These are phyloP conservation scores for Nakazawaea wickerhamii DNA, from an alignment of 805 yeast genomes.

Conservation along the genomic window DNA sequence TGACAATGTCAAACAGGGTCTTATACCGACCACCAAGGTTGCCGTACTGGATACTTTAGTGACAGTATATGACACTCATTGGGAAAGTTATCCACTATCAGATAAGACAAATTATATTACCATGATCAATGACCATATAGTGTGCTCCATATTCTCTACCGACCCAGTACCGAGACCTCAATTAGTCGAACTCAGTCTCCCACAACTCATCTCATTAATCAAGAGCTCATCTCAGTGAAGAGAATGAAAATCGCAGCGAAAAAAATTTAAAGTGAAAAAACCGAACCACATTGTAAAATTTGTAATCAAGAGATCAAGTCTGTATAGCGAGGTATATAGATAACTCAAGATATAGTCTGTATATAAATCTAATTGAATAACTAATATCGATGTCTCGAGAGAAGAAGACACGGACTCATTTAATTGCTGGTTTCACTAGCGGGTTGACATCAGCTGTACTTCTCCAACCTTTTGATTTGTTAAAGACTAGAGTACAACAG, in stretches of 20 bases:
- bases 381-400: no score
- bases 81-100: neutral
- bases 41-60: no score
- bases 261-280: conserved; percentile 11
- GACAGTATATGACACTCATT: neutral
- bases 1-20: neutral
- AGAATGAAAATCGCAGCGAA: conserved; percentile 5
- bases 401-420: conserved; percentile 37
- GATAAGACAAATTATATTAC: neutral
- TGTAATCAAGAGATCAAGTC: no score
- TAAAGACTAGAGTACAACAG: conserved; percentile 86
- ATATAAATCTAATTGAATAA: no score
- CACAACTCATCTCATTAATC: neutral
- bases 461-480: conserved; percentile 83
- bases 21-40: no score
- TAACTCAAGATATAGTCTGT: no score
- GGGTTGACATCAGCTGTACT: conserved; percentile 77
- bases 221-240: conserved; percentile 1
- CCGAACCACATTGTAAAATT: no score
- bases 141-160: conserved; percentile 3
- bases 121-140: conserved; percentile 1
- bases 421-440: conserved; percentile 77
- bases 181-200: neutral
- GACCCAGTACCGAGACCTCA: neutral
- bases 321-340: no score